Base-by-base conservation (phyloP, 495 filamentous ascomycete genomes). In the Penicillium bialowiezense region DNA sequence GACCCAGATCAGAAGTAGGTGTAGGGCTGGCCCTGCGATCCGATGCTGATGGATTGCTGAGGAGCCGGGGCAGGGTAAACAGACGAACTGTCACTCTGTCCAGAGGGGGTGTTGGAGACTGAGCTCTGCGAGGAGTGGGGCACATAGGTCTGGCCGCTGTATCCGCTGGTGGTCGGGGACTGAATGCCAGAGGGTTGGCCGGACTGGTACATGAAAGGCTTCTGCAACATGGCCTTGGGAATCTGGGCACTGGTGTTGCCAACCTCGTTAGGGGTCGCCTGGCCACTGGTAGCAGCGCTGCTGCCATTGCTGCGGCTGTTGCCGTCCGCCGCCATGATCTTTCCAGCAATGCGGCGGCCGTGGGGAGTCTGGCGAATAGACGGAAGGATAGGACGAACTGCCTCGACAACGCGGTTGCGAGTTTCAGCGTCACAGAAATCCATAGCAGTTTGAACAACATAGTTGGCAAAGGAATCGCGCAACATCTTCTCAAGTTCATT, bases 371-470 rank as follows among this genome's bases (percentile, higher is more conserved):
- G 80, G 33, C 90, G 86, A 46, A 98, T 90, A 1, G 78, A 71
- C 6, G 89, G 87, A 18, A 97, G 74, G 47, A 89, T 78, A 1
- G 91, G 92, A 19, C 90, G 89, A 52, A 98, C 87, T 24, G 76
- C 76, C 29, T 97, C 89, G 31, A 95, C 81, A 17, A 98, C 78
- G 20, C 78, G 77, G 47, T 72, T 71, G 67, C 90, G 89, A 53
- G 81, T 85, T 7, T 80, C 75, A 0, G 76, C 65, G 40, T 91
- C 88, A 7, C 88, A 81, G 56, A 89, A 90, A 51, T 97, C 91
- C 54, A 96, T 76, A 36, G 93, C 93, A 28, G 93, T 98, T 77
- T 98, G 93, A 31, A 97, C 85, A 52, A 98, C 93, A 63, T 98
- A 98, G 69, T 98, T 98, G 54, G 88, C 93, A 63, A 87, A 98